Base-by-base conservation (phyloP, 495 filamentous ascomycete species). In the Collariella sp. region DNA sequence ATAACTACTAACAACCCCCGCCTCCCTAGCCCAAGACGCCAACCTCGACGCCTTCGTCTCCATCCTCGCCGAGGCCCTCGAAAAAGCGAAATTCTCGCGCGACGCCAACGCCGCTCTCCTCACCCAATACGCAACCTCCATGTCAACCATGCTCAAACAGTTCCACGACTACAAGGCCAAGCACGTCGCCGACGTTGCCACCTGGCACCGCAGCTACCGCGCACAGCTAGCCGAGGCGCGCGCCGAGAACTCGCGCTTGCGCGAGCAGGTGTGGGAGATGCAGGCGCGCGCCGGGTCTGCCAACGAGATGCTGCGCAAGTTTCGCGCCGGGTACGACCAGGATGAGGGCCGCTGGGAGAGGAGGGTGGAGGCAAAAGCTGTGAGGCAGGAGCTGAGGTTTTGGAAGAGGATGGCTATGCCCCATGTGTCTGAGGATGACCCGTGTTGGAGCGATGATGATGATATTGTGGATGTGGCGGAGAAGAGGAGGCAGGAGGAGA, bases 401-500 rank as follows among this genome's bases (percentile, higher is more conserved):
- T 81, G 76, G 76, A 81, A 80, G 64, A 63, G 78, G 13, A 68
- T 79, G 71, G 78, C 78, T 1, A 72, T 79, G 70, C 75, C 73
- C 3, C 65, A 75, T 12, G 54, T 77, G 38, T 58, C 68, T 18
- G 75, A 76, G 18, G 76, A 79, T 42, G 75, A 76, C 10, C 69
- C 70, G 10, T 77, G 71, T 57, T 81, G 74, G 74, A 76, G 71
- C 48, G 76, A 78, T 52, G 78, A 81, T 47, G 78, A 81, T 45
- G 78, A 81, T 50, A 57, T 81, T 16, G 69, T 79, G 15, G 78
- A 81, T 53, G 64, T 64, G 6, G 72, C 69, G 9, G 76, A 79
- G 69, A 79, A 79, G 69, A 62, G 65, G 59, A 61, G 75, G 29
- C 51, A 71, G 39, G 66, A 59, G 45, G 70, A 76, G 55, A 54